phyloP scores from a whole-genome alignment of 2,329 filamentous ascomycete species.

The Fusarium circinatum region DNA sequence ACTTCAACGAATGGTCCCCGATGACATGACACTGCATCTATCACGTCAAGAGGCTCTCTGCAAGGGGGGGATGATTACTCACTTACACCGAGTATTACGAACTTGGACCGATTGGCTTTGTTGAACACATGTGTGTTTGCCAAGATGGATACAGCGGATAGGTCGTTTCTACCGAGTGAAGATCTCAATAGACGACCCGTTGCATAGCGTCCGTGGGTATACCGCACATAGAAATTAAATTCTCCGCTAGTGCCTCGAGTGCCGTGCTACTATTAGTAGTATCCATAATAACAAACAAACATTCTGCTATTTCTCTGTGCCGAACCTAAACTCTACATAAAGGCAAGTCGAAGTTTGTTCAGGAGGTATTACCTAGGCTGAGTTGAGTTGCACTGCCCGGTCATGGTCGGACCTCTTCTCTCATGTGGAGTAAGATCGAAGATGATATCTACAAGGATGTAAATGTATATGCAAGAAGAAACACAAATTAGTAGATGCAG shows the following conservation, averaged over 20 bases:
- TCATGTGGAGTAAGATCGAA: neutral
- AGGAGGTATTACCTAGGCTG: neutral
- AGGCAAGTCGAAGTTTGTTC: neutral
- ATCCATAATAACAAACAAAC: neutral
- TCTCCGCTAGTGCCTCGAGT: slow-evolving; percentile 14
- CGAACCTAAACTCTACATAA: neutral
- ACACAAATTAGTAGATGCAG: neutral
- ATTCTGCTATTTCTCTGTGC: neutral
- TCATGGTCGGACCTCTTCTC: slow-evolving; percentile 5
- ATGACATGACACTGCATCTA: neutral
- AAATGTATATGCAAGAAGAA: neutral
- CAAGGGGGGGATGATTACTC: neutral
- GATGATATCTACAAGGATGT: neutral
- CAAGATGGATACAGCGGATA: slow-evolving; percentile 8
- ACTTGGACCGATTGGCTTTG: neutral
- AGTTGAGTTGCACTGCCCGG: neutral
- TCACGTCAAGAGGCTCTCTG: slow-evolving; percentile 11
- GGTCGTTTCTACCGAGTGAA: slow-evolving; percentile 24
- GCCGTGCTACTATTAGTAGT: neutral
- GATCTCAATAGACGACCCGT: slow-evolving; percentile 39
- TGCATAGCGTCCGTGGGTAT: slow-evolving; percentile 11
- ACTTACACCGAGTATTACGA: neutral
- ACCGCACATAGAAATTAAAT: neutral
- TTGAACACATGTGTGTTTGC: neutral
- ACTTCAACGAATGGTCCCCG: neutral